Evolutionary conservation across 2,329 filamentous ascomycete species (phyloP), one percentile per base, ranked within the genome.

Genomic region (Clarireedia homoeocarpa): DNA sequence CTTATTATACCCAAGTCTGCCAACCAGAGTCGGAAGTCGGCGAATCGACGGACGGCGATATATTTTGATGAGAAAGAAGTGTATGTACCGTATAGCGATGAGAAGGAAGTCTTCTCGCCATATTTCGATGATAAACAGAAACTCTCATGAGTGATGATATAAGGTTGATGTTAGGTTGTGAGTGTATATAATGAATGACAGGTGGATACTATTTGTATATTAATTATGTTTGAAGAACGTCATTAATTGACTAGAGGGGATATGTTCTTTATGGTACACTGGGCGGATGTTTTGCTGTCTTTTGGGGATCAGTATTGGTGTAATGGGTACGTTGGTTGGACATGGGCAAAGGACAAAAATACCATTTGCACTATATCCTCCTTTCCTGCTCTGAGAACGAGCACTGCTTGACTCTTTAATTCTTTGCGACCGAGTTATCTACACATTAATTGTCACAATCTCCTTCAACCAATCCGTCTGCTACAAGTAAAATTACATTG

Each of bases 51-150:
- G 26, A 50, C 26, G 7, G 30, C 12, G 3, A 45, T 44, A 27
- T 51, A 55, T 9, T 36, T 24, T 7, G 47, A 55, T 6, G 53
- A 55, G 46, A 55, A 51, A 36, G 53, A 55, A 6, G 53, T 55
- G 14, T 50, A 50, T 23, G 17, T 55, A 9, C 38, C 46, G 24
- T 55, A 44, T 9, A 55, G 53, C 23, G 46, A 55, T 42, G 46
- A 55, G 27, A 55, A 51, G n/a, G 53, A 44, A n/a, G 44, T 53
- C 4, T 20, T 55, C 10, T 4, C n/a, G 3, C 9, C 30, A 26
- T 20, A 7, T 23, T 50, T 30, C 14, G 26, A 44, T 14, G 38
- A 45, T 0, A 45, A 55, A 6, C 12, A 10, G 34, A 51, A 55
- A 6, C 10, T 24, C 4, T 17, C 34, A 17, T 55, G 15, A 51